These are phyloP conservation scores for Guillardia theta DNA, from an alignment of 78 protist species.

Conservation along the genomic window DNA sequence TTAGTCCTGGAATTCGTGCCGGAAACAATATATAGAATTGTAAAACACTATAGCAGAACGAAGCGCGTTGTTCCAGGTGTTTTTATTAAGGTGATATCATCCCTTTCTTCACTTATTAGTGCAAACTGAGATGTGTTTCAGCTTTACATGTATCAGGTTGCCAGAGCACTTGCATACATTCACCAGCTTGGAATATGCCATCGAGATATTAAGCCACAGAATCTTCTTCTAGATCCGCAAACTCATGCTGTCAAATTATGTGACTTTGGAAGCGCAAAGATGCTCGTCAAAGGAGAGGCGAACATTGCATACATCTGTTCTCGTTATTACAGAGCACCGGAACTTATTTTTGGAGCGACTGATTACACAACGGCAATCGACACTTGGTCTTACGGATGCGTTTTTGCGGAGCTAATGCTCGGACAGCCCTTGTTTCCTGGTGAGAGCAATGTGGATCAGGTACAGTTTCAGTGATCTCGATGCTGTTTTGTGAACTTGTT, in stretches of 20 bases:
- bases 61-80: conserved; percentile 83
- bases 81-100: conserved; percentile 72
- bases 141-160: conserved; percentile 87
- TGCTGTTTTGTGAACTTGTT: conserved; percentile 88
- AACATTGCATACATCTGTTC: conserved; percentile 99
- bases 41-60: conserved; percentile 74
- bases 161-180: conserved; percentile 82
- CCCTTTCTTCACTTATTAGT: background rate
- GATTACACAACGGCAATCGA: conserved; percentile 92
- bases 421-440: conserved; percentile 35
- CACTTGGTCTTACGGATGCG: conserved; percentile 54
- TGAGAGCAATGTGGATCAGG: background rate
- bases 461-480: conserved; percentile 61
- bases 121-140: background rate
- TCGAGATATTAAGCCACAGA: conserved; percentile 94
- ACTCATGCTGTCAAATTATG: conserved; percentile 90
- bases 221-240: conserved; percentile 82
- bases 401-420: conserved; percentile 46
- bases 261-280: conserved; percentile 91
- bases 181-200: conserved; percentile 85
- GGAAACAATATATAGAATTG: conserved; percentile 87
- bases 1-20: conserved; percentile 98
- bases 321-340: conserved; percentile 99
- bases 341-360: conserved; percentile 97
- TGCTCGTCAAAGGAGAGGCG: conserved; percentile 82